Base-by-base conservation (phyloP, 2,329 filamentous ascomycete genomes). In the Macrophomina phaseolina region DNA sequence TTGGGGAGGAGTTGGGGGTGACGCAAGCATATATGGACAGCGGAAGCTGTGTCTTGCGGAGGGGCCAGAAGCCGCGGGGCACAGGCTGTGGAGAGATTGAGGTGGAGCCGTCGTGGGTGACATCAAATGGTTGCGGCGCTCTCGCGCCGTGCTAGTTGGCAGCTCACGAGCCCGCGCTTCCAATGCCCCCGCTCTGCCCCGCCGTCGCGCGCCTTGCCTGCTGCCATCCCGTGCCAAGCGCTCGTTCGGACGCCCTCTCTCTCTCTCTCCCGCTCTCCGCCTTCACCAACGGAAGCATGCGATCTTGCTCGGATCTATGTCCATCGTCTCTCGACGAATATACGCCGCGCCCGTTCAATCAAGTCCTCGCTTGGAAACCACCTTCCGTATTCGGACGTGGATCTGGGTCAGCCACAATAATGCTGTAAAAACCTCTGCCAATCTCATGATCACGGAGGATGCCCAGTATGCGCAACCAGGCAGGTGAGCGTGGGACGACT, bases 121-220 rank as follows among this genome's bases (percentile, higher is more conserved):
- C 64, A 66, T 66, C 45, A 61, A 52, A 66, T 51, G 64, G 64
- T 61, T 66, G 60, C 60, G 60, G 45, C 40, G 45, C 28, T 38
- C 18, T 46, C 40, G 18, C 11, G 55, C 49, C 23, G 23, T 23
- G 23, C 23, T 23, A 23, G 23, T 23, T 52, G 28, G 53, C 53
- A 34, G 64, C 64, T 66, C 55, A 66, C 53, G 64, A 51, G 55
- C 64, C 61, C 55, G 45, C 38, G 30, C 16, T 32, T n/a, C 23
- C 3, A 14, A 51, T 66, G 64, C 64, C 64, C 64, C 64, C 64
- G 64, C 64, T 32, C 30, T 52, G 53, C 64, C 64, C 64, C 64
- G 64, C 64, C 64, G 46, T 28, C 18, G 23, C 11, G 38, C 38
- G 51, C 62, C 38, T 16, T 28, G 40, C 46, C 52, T 48, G 51